Evolutionary conservation across 345 rosid species (phyloP).

Genomic region (Noccaea caerulescens): DNA sequence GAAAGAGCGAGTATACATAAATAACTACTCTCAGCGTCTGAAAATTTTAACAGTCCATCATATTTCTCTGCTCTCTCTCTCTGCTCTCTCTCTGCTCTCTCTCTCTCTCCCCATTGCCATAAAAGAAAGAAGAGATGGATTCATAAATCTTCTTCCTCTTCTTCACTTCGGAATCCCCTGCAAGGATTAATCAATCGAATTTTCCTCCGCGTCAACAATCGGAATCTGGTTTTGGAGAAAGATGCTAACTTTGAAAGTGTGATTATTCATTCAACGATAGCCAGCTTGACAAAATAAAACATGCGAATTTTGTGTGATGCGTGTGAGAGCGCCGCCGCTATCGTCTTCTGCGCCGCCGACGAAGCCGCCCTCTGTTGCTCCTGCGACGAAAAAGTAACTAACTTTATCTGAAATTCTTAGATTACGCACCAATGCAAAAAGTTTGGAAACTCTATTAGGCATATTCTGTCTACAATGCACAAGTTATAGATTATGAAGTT

Average conservation of each 20-base stretch:
- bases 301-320: constrained; percentile 88
- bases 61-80: background rate
- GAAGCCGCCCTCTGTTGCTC: constrained; percentile 85
- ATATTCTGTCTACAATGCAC: background rate
- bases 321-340: constrained; percentile 90
- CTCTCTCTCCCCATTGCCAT: background rate
- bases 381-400: constrained; percentile 70
- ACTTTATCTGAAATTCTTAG: background rate
- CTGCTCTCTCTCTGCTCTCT: constrained; percentile 1
- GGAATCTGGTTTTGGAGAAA: constrained; percentile 14
- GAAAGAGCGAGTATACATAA: constrained; percentile 20
- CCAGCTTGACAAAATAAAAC: background rate
- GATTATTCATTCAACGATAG: background rate
- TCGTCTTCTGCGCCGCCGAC: constrained; percentile 84
- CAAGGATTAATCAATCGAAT: too few relatives aligned
- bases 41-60: background rate
- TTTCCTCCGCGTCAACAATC: background rate
- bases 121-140: background rate
- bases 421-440: background rate
- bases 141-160: constrained; percentile 4
- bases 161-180: background rate
- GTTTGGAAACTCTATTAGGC: background rate
- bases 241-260: constrained; percentile 24
- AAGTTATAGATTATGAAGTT: background rate
- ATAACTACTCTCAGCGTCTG: constrained; percentile 27